Evolutionary conservation across 2,329 filamentous ascomycete genomes (phyloP).

Genomic region (Aaosphaeria pasadenensis): DNA sequence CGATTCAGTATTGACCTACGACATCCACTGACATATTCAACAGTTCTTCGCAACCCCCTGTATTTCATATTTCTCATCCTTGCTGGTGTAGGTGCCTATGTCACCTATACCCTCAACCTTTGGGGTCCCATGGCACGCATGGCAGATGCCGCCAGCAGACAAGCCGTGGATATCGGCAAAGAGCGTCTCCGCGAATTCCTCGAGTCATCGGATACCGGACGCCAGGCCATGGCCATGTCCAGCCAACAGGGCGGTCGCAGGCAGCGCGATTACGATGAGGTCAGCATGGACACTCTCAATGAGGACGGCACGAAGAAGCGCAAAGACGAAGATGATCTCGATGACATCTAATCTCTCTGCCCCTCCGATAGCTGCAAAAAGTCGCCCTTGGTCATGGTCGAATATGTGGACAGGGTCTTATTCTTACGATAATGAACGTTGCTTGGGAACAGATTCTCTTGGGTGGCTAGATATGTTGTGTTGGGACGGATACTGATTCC

Average conservation of each 20-base stretch:
- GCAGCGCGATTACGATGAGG: conserved; percentile 11
- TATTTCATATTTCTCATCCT: conserved; percentile 89
- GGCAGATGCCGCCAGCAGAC: conserved; percentile 80
- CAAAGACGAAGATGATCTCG: conserved; percentile 28
- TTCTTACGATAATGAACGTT: too few species aligned
- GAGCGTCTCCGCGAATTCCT: conserved; percentile 87
- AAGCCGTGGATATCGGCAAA: conserved; percentile 89
- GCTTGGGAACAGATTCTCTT: too few species aligned
- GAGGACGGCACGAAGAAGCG: conserved; percentile 41
- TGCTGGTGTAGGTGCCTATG: conserved; percentile 71
- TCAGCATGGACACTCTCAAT: conserved; percentile 40
- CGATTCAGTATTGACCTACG: not conserved
- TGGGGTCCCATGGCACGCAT: conserved; percentile 96
- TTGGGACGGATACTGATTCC: too few species aligned
- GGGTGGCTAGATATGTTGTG: too few species aligned
- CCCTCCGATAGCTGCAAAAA: too few species aligned
- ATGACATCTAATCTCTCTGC: conserved; percentile 29
- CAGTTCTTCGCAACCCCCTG: conserved; percentile 88
- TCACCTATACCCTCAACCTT: conserved; percentile 90
- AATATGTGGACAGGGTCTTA: too few species aligned
- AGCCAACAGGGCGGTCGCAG: conserved; percentile 7
- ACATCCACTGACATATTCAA: not conserved
- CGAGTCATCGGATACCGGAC: conserved; percentile 78
- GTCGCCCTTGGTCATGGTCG: too few species aligned
- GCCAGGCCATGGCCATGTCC: conserved; percentile 75